Evolutionary conservation across 306 rosid genomes (phyloP).

Genomic region (Amphicarpaea edgeworthii): DNA sequence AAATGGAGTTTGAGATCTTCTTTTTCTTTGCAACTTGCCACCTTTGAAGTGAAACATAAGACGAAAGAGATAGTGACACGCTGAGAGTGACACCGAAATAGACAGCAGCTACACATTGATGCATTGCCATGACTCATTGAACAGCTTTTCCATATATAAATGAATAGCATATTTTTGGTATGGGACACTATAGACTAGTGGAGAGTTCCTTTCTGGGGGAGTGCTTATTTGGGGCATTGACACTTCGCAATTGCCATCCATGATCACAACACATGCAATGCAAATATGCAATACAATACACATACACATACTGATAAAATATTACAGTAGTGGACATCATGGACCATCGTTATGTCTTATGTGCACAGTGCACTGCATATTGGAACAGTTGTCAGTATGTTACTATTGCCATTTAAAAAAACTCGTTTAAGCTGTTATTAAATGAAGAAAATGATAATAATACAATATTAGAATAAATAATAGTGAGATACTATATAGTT

Average conservation of each 20-base stretch:
- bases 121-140: neutral
- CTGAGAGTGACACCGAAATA: neutral
- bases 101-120: constrained; percentile 16
- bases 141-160: neutral
- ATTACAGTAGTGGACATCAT: neutral
- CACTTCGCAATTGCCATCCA: neutral
- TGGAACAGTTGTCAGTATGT: neutral
- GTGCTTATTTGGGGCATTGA: constrained; percentile 41
- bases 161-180: neutral
- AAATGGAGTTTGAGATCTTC: neutral
- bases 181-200: neutral
- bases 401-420: neutral
- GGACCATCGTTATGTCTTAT: neutral
- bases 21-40: neutral
- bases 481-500: too few relatives aligned
- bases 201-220: constrained; percentile 40
- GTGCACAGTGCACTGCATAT: too few relatives aligned
- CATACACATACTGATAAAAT: neutral
- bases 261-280: too few relatives aligned
- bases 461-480: too few relatives aligned
- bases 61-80: neutral
- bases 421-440: too few relatives aligned
- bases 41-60: constrained; percentile 26
- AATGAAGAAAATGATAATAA: too few relatives aligned
- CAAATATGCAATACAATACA: constrained; percentile 4